These are phyloP conservation scores for Blastobotrys illinoisensis DNA, from an alignment of 1,139 yeast genomes.

Conservation along the genomic window DNA sequence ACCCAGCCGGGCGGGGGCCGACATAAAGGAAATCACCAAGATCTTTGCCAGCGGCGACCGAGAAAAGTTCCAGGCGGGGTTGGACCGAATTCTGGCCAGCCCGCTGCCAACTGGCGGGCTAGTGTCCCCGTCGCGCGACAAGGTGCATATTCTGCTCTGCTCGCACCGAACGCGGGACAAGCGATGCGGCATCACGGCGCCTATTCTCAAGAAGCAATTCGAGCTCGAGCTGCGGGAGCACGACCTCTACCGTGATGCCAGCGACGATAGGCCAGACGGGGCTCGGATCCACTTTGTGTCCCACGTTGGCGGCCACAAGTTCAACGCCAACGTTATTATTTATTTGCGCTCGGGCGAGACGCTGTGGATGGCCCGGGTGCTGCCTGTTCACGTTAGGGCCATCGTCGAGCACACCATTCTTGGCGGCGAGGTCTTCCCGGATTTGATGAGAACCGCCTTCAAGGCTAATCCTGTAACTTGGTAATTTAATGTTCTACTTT, in stretches of 20 bases:
- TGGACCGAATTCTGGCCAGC: neutral
- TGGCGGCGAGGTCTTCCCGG: conserved; percentile 68
- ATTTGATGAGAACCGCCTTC: conserved; percentile 53
- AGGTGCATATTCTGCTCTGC: conserved; percentile 67
- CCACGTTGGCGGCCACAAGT: conserved; percentile 96
- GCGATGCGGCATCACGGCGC: conserved; percentile 91
- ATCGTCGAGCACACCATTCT: conserved; percentile 70
- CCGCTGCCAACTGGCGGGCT: neutral
- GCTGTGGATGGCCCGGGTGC: conserved; percentile 83
- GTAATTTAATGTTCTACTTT: conserved; percentile 1
- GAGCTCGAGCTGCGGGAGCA: conserved; percentile 65
- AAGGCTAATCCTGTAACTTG: conserved; percentile 8
- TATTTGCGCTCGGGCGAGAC: conserved; percentile 69
- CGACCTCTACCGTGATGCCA: conserved; percentile 74
- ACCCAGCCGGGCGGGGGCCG: conserved; percentile 28
- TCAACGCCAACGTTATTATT: conserved; percentile 78
- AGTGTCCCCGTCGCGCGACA: conserved; percentile 27
- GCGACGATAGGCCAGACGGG: conserved; percentile 63
- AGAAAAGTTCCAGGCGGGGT: conserved; percentile 5
- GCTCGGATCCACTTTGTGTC: conserved; percentile 63
- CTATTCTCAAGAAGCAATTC: conserved; percentile 77
- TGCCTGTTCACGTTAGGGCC: conserved; percentile 68
- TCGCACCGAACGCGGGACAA: conserved; percentile 90
- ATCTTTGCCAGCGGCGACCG: conserved; percentile 8
- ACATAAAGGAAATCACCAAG: conserved; percentile 42